These are phyloP conservation scores for Eleusine coracana DNA, from an alignment of 176 grass and related monocot species.

Conservation along the genomic window DNA sequence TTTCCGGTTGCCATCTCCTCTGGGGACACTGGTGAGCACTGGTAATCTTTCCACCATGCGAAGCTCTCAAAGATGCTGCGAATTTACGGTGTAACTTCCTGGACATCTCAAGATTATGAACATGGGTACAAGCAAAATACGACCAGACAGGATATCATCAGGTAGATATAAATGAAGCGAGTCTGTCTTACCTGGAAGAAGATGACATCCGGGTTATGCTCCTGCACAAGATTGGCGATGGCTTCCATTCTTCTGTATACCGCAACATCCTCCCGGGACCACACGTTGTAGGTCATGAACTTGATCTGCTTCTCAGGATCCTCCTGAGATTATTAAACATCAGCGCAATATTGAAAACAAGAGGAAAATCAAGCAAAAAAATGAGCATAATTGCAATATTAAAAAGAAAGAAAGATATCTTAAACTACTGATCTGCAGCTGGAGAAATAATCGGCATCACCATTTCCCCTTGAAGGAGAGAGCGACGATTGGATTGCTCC, in stretches of 20 bases:
- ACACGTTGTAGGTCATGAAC: constrained; percentile 41
- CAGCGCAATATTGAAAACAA: too few species aligned
- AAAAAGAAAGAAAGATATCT: too few species aligned
- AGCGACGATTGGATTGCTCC: too few species aligned
- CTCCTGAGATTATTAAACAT: too few species aligned
- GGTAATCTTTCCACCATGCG: neutral
- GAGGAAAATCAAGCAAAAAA: too few species aligned
- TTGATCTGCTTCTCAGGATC: constrained; percentile 7
- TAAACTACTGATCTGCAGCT: too few species aligned
- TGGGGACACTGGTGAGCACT: neutral
- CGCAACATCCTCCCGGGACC: neutral
- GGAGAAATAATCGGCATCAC: too few species aligned
- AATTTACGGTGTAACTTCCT: constrained; percentile 28
- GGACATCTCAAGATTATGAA: neutral
- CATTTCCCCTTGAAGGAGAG: too few species aligned
- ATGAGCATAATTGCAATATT: too few species aligned
- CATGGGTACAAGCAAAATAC: too few species aligned
- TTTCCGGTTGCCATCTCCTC: neutral
- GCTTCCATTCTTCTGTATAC: constrained; percentile 21
- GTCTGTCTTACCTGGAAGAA: constrained; percentile 29
- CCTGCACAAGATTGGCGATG: neutral
- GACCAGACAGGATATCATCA: too few species aligned
- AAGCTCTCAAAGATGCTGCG: constrained; percentile 16
- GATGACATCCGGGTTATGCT: constrained; percentile 23
- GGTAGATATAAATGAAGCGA: too few species aligned